A percentile compares a stretch with the other conserved stretches of the same genome.
Evolutionary conservation across 202 grass and related monocot genomes (phyloP).

Genomic region (Schoenoplectus tabernaemontani): DNA sequence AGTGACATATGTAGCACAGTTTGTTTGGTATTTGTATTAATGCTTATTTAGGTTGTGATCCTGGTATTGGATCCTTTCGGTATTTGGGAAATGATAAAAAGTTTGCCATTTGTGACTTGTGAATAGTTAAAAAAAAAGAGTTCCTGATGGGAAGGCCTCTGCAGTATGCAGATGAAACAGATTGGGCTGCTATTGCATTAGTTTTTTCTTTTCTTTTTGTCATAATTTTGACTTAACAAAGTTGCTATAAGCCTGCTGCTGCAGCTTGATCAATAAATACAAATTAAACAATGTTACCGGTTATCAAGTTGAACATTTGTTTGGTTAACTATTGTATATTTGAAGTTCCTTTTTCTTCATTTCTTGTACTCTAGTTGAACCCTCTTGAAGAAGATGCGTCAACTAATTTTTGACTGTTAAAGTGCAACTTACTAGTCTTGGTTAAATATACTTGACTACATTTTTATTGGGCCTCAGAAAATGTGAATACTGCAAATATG

Average conservation of each 20-base stretch:
- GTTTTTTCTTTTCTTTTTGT: background rate
- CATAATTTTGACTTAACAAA: background rate
- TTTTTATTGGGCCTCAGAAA: no score
- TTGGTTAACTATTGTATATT: background rate
- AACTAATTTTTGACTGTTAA: no score
- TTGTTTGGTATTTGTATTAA: background rate
- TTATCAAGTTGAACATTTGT: background rate
- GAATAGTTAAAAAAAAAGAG: slow-evolving; percentile 3
- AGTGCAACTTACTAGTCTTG: no score
- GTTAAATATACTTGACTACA: no score
- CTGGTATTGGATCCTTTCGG: background rate
- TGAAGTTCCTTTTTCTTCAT: background rate
- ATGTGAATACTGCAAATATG: no score
- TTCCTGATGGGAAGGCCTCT: background rate
- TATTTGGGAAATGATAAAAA: background rate
- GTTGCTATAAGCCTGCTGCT: background rate
- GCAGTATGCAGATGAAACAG: slow-evolving; percentile 9
- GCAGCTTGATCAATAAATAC: background rate
- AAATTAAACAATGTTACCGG: background rate
- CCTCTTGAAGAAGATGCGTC: background rate
- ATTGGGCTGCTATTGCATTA: slow-evolving; percentile 2
- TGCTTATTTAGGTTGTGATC: slow-evolving; percentile 6
- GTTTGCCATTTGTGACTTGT: background rate
- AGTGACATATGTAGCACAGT: background rate
- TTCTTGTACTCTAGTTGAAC: background rate